Evolutionary conservation across 345 rosid species (phyloP).

Genomic region (Eucalyptus regnans): DNA sequence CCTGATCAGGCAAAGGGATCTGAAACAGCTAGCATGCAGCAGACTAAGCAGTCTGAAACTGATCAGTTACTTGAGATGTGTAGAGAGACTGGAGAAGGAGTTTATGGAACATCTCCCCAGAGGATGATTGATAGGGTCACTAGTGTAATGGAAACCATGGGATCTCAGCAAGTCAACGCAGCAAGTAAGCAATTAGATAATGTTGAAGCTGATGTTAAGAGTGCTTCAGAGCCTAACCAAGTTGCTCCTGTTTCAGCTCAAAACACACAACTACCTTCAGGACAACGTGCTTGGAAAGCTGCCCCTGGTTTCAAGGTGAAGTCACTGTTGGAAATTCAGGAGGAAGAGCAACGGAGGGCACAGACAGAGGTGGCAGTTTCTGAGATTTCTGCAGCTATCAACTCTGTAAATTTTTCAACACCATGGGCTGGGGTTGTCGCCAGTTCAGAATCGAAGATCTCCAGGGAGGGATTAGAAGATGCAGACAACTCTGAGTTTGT

Average conservation of each 20-base stretch:
- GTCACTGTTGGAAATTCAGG: constrained; percentile 93
- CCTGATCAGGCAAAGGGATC: constrained; percentile 46
- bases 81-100: constrained; percentile 1
- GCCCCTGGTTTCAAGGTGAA: constrained; percentile 94
- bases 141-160: constrained; percentile 14
- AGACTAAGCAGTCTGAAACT: constrained; percentile 26
- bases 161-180: constrained; percentile 7
- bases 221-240: constrained; percentile 3
- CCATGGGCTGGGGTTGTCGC: constrained; percentile 80
- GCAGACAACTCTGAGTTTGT: constrained; percentile 12
- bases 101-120: constrained; percentile 3
- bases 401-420: constrained; percentile 23
- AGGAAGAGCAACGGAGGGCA: constrained; percentile 76
- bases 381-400: constrained; percentile 28
- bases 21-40: constrained; percentile 26
- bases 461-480: constrained; percentile 32
- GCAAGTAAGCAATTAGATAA: constrained; percentile 7
- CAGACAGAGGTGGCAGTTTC: constrained; percentile 46
- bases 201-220: constrained; percentile 18
- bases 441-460: constrained; percentile 35
- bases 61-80: constrained; percentile 14
- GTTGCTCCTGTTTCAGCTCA: constrained; percentile 10
- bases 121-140: constrained; percentile 12
- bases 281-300: constrained; percentile 84
- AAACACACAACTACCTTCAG: constrained; percentile 18